Evolutionary conservation across 2,329 filamentous ascomycete species (phyloP).

Genomic region (Bipolaris victoriae): DNA sequence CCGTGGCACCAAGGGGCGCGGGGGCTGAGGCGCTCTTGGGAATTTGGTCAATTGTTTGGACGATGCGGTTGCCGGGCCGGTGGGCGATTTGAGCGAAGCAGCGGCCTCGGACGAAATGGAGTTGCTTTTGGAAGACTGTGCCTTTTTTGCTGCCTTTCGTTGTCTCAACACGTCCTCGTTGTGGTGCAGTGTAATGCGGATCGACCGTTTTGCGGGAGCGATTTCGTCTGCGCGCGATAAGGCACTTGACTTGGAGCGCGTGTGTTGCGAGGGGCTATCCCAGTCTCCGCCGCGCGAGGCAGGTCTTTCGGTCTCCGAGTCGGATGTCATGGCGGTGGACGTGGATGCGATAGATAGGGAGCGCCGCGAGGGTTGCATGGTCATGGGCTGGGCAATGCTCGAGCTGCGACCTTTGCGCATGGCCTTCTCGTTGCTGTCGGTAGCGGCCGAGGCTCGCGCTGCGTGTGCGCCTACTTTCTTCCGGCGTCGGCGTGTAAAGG

Average conservation of each 20-base stretch:
- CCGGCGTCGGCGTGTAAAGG: conserved; percentile 52
- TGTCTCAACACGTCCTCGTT: conserved; percentile 77
- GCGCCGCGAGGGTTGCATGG: conserved; percentile 43
- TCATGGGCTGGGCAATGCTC: conserved; percentile 29
- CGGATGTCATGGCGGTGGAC: conserved; percentile 70
- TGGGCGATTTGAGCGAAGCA: conserved; percentile 87
- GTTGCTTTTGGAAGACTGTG: conserved; percentile 47
- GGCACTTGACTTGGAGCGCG: conserved; percentile 65
- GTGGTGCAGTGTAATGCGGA: conserved; percentile 87
- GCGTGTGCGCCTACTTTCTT: conserved; percentile 40
- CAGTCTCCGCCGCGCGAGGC: conserved; percentile 36
- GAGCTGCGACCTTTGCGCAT: conserved; percentile 40
- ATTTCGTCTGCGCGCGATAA: conserved; percentile 65
- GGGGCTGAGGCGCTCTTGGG: conserved; percentile 85
- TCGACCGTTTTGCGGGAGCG: conserved; percentile 74
- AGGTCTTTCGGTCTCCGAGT: conserved; percentile 67
- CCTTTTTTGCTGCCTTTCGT: conserved; percentile 73
- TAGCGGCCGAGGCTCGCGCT: conserved; percentile 32
- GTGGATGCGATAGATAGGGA: conserved; percentile 56
- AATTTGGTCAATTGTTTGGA: conserved; percentile 78
- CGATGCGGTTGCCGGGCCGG: conserved; percentile 69
- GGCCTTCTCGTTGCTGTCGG: conserved; percentile 38
- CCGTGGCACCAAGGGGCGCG: conserved; percentile 85
- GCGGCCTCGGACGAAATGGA: conserved; percentile 55
- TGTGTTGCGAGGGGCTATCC: conserved; percentile 59